phyloP scores from a whole-genome alignment of 1,284 basidiomycete species.

The Termitomyces sp. region DNA sequence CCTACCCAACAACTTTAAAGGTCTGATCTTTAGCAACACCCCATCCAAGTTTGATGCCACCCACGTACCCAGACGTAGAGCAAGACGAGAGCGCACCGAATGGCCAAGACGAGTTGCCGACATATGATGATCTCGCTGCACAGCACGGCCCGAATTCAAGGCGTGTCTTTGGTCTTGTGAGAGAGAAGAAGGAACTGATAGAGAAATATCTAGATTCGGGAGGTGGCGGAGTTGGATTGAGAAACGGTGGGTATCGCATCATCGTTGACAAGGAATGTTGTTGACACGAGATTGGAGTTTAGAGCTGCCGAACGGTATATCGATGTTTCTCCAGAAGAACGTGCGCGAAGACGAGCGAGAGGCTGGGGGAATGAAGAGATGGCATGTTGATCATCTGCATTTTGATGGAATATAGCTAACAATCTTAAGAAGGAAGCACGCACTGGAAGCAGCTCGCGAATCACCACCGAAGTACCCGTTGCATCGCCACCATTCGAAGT shows the following conservation, averaged over 20 bases:
- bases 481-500: conserved; percentile 12
- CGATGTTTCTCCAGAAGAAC: conserved; percentile 56
- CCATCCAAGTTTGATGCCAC: conserved; percentile 8
- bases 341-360: conserved; percentile 49
- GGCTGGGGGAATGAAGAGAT: conserved; percentile 58
- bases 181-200: conserved; percentile 8
- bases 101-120: conserved; percentile 60
- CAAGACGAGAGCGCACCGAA: conserved; percentile 44
- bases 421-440: conserved; percentile 13
- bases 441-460: conserved; percentile 10
- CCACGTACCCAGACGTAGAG: conserved; percentile 33
- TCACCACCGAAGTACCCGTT: conserved; percentile 1
- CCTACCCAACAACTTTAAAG: background rate
- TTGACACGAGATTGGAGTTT: conserved; percentile 6
- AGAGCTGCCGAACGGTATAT: conserved; percentile 79
- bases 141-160: conserved; percentile 75
- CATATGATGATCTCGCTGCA: conserved; percentile 69
- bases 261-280: background rate
- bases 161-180: conserved; percentile 26
- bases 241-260: conserved; percentile 51
- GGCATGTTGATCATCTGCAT: conserved; percentile 8
- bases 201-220: conserved; percentile 52
- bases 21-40: background rate
- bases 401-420: background rate
- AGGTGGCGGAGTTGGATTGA: conserved; percentile 82